Conservation (phyloP, 257 asterid genomes). For the Solanum peruvianum region DNA sequence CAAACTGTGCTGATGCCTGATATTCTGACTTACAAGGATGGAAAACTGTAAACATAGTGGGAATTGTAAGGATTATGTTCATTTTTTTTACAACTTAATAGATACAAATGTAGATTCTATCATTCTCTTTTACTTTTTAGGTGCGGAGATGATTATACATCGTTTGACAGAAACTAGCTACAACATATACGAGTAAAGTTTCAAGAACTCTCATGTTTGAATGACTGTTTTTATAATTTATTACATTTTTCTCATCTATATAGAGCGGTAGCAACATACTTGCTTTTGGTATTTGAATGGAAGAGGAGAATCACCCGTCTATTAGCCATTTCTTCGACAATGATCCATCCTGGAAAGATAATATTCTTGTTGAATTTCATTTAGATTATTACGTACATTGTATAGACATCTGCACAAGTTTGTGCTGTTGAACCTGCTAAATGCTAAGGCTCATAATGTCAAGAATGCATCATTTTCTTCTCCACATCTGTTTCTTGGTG, state of each 20-base stretch:
- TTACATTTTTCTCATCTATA: neutral
- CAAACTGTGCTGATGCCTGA: slow-evolving; percentile 54
- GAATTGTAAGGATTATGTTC: neutral
- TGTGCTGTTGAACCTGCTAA: neutral
- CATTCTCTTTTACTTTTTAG: neutral
- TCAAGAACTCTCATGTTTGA: neutral
- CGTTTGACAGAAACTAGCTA: neutral
- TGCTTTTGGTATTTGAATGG: neutral
- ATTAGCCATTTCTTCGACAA: neutral
- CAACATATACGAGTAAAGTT: neutral
- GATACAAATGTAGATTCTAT: neutral
- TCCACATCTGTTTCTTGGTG: neutral
- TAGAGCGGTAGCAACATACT: neutral
- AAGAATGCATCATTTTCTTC: neutral
- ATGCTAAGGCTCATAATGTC: neutral
- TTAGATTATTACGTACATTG: neutral
- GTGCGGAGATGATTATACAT: neutral
- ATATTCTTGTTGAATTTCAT: neutral
- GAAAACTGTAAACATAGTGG: neutral
- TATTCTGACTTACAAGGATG: neutral
- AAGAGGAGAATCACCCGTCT: neutral
- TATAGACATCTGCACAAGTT: neutral
- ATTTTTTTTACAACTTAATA: neutral
- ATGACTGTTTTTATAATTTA: neutral
- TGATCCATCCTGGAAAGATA: neutral